phyloP scores from a whole-genome alignment of 2,329 filamentous ascomycete species.

The Septoria petroselini region DNA sequence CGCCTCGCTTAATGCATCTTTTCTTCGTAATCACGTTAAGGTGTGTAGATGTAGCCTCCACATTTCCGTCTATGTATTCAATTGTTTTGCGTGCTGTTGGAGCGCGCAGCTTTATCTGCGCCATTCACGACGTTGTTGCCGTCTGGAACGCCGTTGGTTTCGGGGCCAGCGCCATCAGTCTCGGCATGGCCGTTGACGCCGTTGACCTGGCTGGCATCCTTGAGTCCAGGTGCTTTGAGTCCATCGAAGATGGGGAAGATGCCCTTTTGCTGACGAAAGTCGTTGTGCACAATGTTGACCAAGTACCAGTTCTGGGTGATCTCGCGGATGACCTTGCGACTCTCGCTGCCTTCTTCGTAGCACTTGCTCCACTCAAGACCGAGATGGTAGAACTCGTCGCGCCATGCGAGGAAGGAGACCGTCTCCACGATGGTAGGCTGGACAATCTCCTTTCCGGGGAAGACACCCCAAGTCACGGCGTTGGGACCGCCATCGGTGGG shows the following conservation, averaged over 20 bases:
- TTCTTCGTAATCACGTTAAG: constrained; percentile 10
- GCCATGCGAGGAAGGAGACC: constrained; percentile 96
- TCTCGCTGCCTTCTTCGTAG: constrained; percentile 71
- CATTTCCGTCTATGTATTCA: constrained; percentile 18
- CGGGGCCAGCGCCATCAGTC: constrained; percentile 23
- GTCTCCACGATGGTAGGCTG: constrained; percentile 99
- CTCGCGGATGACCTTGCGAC: constrained; percentile 72
- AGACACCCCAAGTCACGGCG: constrained; percentile 98
- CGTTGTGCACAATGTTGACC: constrained; percentile 97
- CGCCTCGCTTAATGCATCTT: constrained; percentile 28
- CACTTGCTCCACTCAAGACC: constrained; percentile 94
- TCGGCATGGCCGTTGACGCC: constrained; percentile 23
- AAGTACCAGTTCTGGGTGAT: constrained; percentile 91
- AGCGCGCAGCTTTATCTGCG: constrained; percentile 27
- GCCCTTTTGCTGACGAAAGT: constrained; percentile 80
- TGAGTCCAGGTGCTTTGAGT: constrained; percentile 65
- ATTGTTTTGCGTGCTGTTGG: constrained; percentile 30
- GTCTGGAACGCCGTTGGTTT: constrained; percentile 34
- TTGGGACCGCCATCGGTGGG: constrained; percentile 78
- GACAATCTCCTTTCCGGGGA: constrained; percentile 98
- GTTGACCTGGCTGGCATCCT: constrained; percentile 36
- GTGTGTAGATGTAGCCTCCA: constrained; percentile 6
- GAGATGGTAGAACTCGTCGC: constrained; percentile 92
- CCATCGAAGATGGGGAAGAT: constrained; percentile 86
- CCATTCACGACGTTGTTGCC: constrained; percentile 34